Evolutionary conservation across 805 yeast genomes (phyloP).

Genomic region (Suhomyces tanzawaensis): DNA sequence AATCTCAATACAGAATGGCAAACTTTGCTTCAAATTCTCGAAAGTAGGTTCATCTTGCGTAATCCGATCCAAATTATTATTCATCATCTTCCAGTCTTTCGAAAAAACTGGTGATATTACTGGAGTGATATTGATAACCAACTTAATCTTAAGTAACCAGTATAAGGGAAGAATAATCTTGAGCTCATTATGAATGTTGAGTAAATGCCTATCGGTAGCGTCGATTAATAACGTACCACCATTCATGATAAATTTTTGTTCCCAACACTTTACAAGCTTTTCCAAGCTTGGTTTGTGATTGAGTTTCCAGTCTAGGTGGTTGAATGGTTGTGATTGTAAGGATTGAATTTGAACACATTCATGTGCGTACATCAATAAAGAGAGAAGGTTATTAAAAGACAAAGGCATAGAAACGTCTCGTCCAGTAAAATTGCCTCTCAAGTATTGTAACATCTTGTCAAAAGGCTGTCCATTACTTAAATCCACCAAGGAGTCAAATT

Average conservation of each 20-base stretch:
- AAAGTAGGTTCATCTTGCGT: constrained; percentile 60
- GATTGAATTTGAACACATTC: constrained; percentile 58
- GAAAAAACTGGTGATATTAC: constrained; percentile 58
- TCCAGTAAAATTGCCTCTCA: constrained; percentile 34
- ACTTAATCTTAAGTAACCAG: constrained; percentile 63
- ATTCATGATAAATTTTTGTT: constrained; percentile 54
- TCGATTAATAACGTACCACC: constrained; percentile 62
- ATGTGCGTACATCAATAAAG: constrained; percentile 62
- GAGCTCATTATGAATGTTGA: constrained; percentile 53
- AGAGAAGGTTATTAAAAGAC: constrained; percentile 46
- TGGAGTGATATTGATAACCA: constrained; percentile 60
- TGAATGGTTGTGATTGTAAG: constrained; percentile 38
- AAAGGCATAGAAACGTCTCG: constrained; percentile 5
- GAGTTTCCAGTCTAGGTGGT: constrained; percentile 64
- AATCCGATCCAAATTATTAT: constrained; percentile 45
- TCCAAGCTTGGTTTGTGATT: constrained; percentile 58
- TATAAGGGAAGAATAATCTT: constrained; percentile 66
- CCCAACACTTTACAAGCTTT: constrained; percentile 64
- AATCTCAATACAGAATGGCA: constrained; percentile 45
- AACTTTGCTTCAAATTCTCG: constrained; percentile 30
- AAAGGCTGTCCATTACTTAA: constrained; percentile 55
- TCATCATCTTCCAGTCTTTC: constrained; percentile 71
- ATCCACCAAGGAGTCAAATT: constrained; percentile 51
- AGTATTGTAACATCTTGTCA: constrained; percentile 43
- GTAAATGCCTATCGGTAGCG: constrained; percentile 46